phyloP scores from a whole-genome alignment of 768 basidiomycete genomes.

The Podaxis carcinomalis region DNA sequence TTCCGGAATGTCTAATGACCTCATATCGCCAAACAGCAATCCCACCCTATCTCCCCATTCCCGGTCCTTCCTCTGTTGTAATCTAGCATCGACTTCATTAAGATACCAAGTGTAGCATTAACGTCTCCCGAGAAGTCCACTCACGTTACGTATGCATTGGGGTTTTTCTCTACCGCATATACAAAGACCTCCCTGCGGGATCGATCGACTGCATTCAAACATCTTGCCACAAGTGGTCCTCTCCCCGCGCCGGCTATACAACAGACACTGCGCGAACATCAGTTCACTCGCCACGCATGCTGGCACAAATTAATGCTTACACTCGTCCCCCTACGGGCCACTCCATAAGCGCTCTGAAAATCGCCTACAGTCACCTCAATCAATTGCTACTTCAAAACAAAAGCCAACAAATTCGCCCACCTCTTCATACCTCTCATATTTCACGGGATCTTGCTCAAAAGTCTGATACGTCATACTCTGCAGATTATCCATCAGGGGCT shows the following conservation, averaged over 20 bases:
- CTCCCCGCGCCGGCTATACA: conserved; percentile 95
- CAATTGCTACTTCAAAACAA: conserved; percentile 9
- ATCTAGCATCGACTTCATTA: conserved; percentile 34
- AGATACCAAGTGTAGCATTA: neutral
- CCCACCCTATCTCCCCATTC: conserved; percentile 85
- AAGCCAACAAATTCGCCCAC: conserved; percentile 29
- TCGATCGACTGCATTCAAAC: conserved; percentile 71
- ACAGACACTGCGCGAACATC: conserved; percentile 50
- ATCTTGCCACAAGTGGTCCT: conserved; percentile 87
- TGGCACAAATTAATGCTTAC: conserved; percentile 37
- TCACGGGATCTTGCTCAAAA: conserved; percentile 96
- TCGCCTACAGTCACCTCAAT: conserved; percentile 47
- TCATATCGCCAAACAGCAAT: conserved; percentile 95
- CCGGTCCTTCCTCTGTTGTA: conserved; percentile 74
- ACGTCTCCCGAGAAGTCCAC: conserved; percentile 13
- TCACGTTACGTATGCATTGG: conserved; percentile 93
- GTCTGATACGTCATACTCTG: conserved; percentile 95
- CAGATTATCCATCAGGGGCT: conserved; percentile 98
- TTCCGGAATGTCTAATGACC: conserved; percentile 76
- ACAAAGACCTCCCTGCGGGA: conserved; percentile 58
- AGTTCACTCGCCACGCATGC: neutral
- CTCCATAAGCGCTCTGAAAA: conserved; percentile 75
- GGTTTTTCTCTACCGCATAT: conserved; percentile 95
- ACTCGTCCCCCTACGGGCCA: conserved; percentile 54
- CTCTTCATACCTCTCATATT: conserved; percentile 95